Evolutionary conservation across 2,329 filamentous ascomycete genomes (phyloP), one percentile per base, ranked within the genome.

Genomic region (Cytospora schulzeri): DNA sequence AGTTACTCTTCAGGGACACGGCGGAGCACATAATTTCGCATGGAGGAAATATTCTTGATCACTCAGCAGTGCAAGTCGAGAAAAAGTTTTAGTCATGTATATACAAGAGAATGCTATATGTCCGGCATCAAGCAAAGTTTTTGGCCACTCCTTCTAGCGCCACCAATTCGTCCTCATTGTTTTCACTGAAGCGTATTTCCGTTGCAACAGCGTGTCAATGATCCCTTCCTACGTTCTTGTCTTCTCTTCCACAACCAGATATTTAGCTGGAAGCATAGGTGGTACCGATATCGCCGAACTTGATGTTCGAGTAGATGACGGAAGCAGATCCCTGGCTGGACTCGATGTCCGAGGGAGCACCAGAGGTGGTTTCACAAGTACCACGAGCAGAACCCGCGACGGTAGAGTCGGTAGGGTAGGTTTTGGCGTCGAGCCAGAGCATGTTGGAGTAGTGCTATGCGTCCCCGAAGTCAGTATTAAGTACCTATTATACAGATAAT

Each of bases 351-450:
- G 72, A 63, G 29, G 85, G 85, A 35, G 76, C 78, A 52, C 86
- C 86, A 24, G 83, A 83, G 69, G 73, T 76, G 55, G 78, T 80
- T 57, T 79, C 64, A 74, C 86, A 89, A 41, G 78, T 76, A 62
- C 87, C 87, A 71, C 86, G 84, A 51, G 77, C 76, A 64, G 79
- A 75, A 69, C 86, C 86, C 33, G 78, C 79, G 2, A 66, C 68
- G 60, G 78, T 79, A 33, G 77, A 70, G 67, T 76, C 73, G 66
- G 79, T 78, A 57, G 88, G 88, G 79, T 84, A 89, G 38, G 38
- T 7, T 73, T 79, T 83, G 66, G 84, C 85, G 79, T 92, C 89
- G 70, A 92, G 84, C 90, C 90, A 92, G 71, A 89, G 83, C 88
- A 92, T 91, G 77, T 88, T 83, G 71, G 84, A 78, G 66, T 83